These are phyloP conservation scores for Fraxinus americana DNA, from an alignment of 257 asterid genomes.

Conservation along the genomic window DNA sequence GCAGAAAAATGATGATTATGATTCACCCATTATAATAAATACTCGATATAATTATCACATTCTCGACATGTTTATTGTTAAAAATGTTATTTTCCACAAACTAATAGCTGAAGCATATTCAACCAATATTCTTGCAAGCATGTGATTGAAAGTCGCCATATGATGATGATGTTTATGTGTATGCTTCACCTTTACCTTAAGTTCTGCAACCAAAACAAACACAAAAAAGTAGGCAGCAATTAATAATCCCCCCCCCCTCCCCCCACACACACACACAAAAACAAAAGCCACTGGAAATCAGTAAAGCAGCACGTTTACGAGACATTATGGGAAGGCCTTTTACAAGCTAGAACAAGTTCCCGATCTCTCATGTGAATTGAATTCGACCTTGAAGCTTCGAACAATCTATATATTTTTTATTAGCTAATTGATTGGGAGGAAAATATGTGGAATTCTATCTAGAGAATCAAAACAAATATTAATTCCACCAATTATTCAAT, in stretches of 20 bases:
- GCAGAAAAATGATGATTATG: background rate
- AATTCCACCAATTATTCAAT: background rate
- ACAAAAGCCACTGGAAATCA: no score
- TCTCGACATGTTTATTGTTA: conserved; percentile 3
- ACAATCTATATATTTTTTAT: background rate
- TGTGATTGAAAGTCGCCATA: conserved; percentile 58
- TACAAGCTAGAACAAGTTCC: background rate
- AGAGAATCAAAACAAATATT: background rate
- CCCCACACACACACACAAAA: no score
- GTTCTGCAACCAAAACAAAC: conserved; percentile 51
- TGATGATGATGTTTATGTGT: conserved; percentile 27
- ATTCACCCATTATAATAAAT: background rate
- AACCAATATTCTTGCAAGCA: conserved; percentile 74
- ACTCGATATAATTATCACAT: background rate
- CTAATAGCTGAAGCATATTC: conserved; percentile 98
- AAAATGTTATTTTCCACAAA: conserved; percentile 24
- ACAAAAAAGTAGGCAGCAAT: no score
- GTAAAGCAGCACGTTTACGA: background rate
- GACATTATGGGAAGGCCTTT: background rate
- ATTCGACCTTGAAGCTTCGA: no score
- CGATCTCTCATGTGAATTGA: background rate
- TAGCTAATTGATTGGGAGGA: background rate
- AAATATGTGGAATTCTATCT: background rate
- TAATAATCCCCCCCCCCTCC: no score
- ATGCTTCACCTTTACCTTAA: conserved; percentile 54